These are phyloP conservation scores for Aspergillus fumigatus DNA, from an alignment of 2,329 filamentous ascomycete species.

Conservation along the genomic window DNA sequence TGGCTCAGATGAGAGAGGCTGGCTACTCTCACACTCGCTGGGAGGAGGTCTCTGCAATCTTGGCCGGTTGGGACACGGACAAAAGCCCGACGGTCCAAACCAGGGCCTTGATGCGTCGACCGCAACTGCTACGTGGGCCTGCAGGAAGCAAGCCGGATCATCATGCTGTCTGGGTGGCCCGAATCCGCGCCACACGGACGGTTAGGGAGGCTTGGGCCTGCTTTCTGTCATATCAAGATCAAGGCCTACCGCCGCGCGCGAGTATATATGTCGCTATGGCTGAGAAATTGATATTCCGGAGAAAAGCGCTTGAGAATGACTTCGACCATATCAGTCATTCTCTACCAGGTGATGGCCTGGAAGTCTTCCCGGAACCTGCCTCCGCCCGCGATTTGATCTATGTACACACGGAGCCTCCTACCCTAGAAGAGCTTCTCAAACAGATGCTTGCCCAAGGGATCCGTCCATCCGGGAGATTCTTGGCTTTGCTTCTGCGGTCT, in stretches of 20 bases:
- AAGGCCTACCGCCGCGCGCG: constrained; percentile 30
- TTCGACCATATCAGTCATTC: constrained; percentile 22
- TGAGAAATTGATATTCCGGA: constrained; percentile 48
- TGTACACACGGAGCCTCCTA: constrained; percentile 51
- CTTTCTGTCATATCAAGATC: constrained; percentile 53
- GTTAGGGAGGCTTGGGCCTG: constrained; percentile 62
- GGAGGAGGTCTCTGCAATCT: constrained; percentile 52
- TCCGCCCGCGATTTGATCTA: constrained; percentile 57
- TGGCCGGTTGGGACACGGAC: constrained; percentile 61
- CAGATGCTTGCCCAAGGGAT: constrained; percentile 47
- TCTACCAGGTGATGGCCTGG: constrained; percentile 53
- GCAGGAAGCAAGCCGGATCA: constrained; percentile 18
- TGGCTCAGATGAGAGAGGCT: constrained; percentile 55
- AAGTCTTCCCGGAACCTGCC: constrained; percentile 51
- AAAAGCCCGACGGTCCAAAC: constrained; percentile 60
- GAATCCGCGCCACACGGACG: constrained; percentile 57
- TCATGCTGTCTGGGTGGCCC: constrained; percentile 50
- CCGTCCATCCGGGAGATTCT: constrained; percentile 37
- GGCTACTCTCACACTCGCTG: constrained; percentile 50
- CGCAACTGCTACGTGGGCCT: constrained; percentile 15
- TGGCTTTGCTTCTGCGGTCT: constrained; percentile 49
- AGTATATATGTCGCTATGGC: constrained; percentile 54
- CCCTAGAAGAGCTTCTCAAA: constrained; percentile 47
- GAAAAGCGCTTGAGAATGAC: constrained; percentile 18
- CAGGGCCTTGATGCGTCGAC: constrained; percentile 40